These are phyloP conservation scores for Blastobotrys aristatus DNA, from an alignment of 1,139 yeast genomes.

Conservation along the genomic window DNA sequence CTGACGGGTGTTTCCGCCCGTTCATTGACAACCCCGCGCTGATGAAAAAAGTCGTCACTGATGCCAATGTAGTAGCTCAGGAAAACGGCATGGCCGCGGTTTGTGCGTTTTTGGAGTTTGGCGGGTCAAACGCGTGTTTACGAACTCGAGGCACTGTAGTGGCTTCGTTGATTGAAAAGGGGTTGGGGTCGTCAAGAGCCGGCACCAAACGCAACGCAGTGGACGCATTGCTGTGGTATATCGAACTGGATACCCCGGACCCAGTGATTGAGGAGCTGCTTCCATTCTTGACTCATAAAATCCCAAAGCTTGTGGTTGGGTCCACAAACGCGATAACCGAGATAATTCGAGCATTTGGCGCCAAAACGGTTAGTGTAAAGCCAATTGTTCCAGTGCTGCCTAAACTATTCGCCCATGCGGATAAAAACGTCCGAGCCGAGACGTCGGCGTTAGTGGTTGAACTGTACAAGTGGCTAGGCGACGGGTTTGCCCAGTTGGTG, in stretches of 20 bases:
- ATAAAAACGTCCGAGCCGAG: conserved; percentile 78
- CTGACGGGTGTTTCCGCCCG: conserved; percentile 49
- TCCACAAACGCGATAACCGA: conserved; percentile 52
- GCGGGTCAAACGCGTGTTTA: conserved; percentile 44
- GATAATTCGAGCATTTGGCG: conserved; percentile 65
- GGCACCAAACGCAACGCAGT: conserved; percentile 64
- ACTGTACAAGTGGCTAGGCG: conserved; percentile 73
- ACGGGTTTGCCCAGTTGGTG: conserved; percentile 52
- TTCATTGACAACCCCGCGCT: conserved; percentile 47
- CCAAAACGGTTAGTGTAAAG: conserved; percentile 58
- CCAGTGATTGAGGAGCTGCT: conserved; percentile 63
- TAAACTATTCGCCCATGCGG: conserved; percentile 79
- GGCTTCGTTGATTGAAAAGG: conserved; percentile 68
- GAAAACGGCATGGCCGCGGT: conserved; percentile 68
- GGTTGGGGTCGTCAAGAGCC: conserved; percentile 68
- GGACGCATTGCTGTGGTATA: conserved; percentile 56
- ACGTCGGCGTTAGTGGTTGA: conserved; percentile 67
- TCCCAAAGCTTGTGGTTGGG: conserved; percentile 79
- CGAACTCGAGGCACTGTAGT: conserved; percentile 44
- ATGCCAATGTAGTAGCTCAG: conserved; percentile 87
- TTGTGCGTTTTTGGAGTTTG: conserved; percentile 52
- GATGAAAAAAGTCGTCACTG: conserved; percentile 58
- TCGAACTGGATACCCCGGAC: conserved; percentile 64
- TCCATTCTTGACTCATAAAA: conserved; percentile 55
- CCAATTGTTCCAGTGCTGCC: conserved; percentile 56